These are phyloP conservation scores for Claviceps purpurea DNA, from an alignment of 2,329 filamentous ascomycete genomes.

Conservation along the genomic window DNA sequence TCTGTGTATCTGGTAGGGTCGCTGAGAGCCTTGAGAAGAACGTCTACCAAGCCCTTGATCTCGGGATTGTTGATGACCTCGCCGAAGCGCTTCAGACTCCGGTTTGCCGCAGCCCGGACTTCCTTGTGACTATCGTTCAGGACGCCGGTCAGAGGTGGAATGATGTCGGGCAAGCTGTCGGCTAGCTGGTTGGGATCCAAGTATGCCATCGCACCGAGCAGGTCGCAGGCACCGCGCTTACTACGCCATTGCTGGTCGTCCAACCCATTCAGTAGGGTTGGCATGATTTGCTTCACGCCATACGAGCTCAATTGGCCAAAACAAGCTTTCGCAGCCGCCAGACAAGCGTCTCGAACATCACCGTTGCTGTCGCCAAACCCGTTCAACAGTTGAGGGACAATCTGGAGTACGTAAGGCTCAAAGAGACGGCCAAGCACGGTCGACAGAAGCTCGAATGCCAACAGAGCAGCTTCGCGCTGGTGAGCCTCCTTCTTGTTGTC, in stretches of 20 bases:
- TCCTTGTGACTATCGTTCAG: conserved; percentile 98
- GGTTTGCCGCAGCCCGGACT: conserved; percentile 80
- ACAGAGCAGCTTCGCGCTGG: conserved; percentile 74
- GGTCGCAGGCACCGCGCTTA: conserved; percentile 94
- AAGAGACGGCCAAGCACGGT: conserved; percentile 77
- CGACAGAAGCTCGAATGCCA: conserved; percentile 85
- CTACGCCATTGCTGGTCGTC: conserved; percentile 96
- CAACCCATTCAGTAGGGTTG: conserved; percentile 78
- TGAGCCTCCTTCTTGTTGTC: conserved; percentile 92
- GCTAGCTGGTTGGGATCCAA: conserved; percentile 91
- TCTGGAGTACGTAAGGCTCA: conserved; percentile 92
- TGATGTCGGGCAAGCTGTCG: conserved; percentile 85
- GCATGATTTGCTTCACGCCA: conserved; percentile 88
- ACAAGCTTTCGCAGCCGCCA: conserved; percentile 87
- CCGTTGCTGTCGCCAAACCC: conserved; percentile 81
- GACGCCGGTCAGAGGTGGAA: conserved; percentile 85
- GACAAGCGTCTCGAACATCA: conserved; percentile 83
- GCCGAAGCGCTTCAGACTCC: conserved; percentile 92
- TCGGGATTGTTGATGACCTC: conserved; percentile 98
- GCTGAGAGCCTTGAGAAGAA: conserved; percentile 89
- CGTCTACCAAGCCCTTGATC: conserved; percentile 81
- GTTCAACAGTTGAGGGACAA: conserved; percentile 77
- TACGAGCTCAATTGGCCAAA: conserved; percentile 90
- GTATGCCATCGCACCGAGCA: conserved; percentile 96
- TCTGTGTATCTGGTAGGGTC: conserved; percentile 97